Percentiles rank a stretch among this genome's conserved stretches.
phyloP scores from a whole-genome alignment of 1,284 basidiomycete genomes.

The Malassezia sp. region DNA sequence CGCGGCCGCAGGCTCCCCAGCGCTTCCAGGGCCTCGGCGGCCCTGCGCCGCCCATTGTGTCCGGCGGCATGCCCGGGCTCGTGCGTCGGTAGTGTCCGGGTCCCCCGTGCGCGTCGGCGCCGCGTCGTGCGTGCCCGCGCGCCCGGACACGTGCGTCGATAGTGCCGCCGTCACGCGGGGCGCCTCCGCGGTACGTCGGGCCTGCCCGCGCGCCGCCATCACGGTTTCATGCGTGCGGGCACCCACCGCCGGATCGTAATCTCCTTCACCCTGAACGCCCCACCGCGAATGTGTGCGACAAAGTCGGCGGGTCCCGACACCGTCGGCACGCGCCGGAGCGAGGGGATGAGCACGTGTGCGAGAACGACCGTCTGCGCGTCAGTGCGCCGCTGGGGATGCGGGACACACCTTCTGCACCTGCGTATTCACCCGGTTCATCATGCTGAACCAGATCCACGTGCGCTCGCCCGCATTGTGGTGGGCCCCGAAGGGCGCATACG shows the following conservation, averaged over 20 bases:
- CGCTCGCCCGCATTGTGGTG: conserved; percentile 49
- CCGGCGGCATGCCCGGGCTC: conserved; percentile 9
- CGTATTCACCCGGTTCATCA: conserved; percentile 88
- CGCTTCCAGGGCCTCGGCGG: not conserved
- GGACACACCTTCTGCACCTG: conserved; percentile 69
- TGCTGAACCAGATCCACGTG: conserved; percentile 90
- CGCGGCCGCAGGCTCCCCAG: not conserved
- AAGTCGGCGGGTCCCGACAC: conserved; percentile 49
- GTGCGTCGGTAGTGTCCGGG: conserved; percentile 5
- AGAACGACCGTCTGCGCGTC: conserved; percentile 32
- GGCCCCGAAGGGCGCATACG: conserved; percentile 32
- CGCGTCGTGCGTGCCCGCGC: no score
- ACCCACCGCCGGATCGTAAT: conserved; percentile 75
- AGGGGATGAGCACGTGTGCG: conserved; percentile 36
- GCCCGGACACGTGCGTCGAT: no score
- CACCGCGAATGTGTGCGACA: conserved; percentile 52
- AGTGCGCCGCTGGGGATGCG: no score
- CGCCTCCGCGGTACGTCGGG: no score
- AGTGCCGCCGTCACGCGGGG: no score
- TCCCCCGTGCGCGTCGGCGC: no score
- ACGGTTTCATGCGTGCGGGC: conserved; percentile 83
- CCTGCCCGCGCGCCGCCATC: no score
- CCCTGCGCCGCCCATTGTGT: conserved; percentile 1
- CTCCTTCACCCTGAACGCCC: conserved; percentile 61
- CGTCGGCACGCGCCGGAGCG: conserved; percentile 50